Percentiles rank a stretch among this genome's conserved stretches.
These are phyloP conservation scores for Candida dubliniensis DNA, from an alignment of 1,139 yeast genomes.

Conservation along the genomic window DNA sequence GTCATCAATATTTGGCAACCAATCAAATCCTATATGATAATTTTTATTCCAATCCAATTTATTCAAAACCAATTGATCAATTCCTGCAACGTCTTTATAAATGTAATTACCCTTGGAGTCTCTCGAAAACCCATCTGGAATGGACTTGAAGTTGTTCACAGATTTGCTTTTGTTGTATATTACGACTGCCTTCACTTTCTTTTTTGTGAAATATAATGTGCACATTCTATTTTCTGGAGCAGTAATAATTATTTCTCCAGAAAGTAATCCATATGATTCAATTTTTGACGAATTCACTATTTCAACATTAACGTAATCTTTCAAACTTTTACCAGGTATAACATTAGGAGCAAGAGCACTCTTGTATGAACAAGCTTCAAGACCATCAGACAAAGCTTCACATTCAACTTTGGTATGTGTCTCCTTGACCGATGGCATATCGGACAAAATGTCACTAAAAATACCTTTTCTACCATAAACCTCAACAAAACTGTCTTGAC, in stretches of 20 bases:
- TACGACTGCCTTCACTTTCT: constrained; percentile 17
- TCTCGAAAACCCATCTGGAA: constrained; percentile 53
- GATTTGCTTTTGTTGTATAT: constrained; percentile 6
- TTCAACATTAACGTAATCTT: constrained; percentile 49
- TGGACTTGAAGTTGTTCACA: constrained; percentile 35
- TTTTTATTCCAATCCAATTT: constrained; percentile 60
- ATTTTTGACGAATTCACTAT: constrained; percentile 48
- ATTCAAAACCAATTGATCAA: constrained; percentile 60
- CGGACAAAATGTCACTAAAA: constrained; percentile 43
- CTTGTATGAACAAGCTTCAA: constrained; percentile 52
- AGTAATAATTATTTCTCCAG: constrained; percentile 58
- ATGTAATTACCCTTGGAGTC: constrained; percentile 53
- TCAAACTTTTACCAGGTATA: constrained; percentile 38
- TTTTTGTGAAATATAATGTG: constrained; percentile 45
- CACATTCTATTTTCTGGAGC: constrained; percentile 69
- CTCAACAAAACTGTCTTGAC: constrained; percentile 37
- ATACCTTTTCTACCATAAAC: constrained; percentile 55
- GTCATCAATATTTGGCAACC: constrained; percentile 66
- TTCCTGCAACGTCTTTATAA: constrained; percentile 60
- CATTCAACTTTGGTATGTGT: constrained; percentile 34
- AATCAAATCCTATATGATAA: constrained; percentile 67
- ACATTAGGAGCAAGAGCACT: constrained; percentile 54
- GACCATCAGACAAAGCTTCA: constrained; percentile 39
- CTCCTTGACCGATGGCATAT: constrained; percentile 62
- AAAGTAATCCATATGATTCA: constrained; percentile 65